phyloP scores from a whole-genome alignment of 441 rosid species.

The Euphorbia schlechtendalii region DNA sequence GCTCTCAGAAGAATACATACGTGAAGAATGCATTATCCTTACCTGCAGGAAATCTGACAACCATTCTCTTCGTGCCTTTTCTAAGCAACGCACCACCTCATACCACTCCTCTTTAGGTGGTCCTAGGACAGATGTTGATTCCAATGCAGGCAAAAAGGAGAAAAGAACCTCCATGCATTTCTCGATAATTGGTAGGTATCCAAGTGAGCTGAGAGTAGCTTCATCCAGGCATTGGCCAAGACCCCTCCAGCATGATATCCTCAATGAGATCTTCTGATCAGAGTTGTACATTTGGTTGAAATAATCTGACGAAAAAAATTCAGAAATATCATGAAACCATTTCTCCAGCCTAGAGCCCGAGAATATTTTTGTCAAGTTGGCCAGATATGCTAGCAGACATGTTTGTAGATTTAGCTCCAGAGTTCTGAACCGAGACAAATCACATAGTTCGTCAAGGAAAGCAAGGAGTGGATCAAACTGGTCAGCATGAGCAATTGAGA shows the following conservation, averaged over 20 bases:
- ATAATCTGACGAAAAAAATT: conserved; percentile 41
- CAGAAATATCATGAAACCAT: conserved; percentile 52
- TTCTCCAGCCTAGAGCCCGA: conserved; percentile 76
- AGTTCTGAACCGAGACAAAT: conserved; percentile 58
- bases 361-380: conserved; percentile 56
- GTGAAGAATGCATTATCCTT: conserved; percentile 4
- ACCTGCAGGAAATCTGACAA: conserved; percentile 71
- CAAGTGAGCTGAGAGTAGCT: conserved; percentile 49
- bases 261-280: conserved; percentile 46
- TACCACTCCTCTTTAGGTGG: conserved; percentile 51
- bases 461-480: conserved; percentile 56
- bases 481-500: conserved; percentile 65
- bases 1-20: not conserved
- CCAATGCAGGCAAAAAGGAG: conserved; percentile 47
- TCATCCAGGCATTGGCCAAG: conserved; percentile 65
- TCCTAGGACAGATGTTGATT: conserved; percentile 23
- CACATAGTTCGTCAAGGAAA: conserved; percentile 77
- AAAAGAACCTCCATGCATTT: conserved; percentile 70
- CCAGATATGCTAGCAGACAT: conserved; percentile 55
- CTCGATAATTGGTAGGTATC: conserved; percentile 44
- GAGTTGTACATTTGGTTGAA: conserved; percentile 34
- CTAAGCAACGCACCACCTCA: conserved; percentile 62
- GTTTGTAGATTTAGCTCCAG: conserved; percentile 60
- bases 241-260: conserved; percentile 81
- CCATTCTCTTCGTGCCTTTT: conserved; percentile 63